Conservation (phyloP, 2,329 filamentous ascomycete species). For the Amesomyces nigricolor region DNA sequence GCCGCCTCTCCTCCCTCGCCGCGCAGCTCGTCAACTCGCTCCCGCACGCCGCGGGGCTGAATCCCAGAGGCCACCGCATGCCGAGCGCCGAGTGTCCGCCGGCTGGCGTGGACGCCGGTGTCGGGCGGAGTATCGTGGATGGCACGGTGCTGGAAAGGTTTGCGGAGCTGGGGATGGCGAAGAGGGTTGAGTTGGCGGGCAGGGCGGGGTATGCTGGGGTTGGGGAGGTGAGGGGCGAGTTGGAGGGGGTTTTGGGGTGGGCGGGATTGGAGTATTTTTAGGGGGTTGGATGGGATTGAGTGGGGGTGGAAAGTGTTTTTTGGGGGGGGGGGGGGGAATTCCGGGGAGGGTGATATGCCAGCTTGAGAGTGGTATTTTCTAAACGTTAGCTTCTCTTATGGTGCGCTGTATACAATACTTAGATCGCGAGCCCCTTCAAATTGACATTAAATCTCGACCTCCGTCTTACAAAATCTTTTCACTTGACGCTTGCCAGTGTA, state of each 20-base stretch:
- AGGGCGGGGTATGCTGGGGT: conserved; percentile 65
- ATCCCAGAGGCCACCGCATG: conserved; percentile 71
- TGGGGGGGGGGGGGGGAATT: too few species aligned
- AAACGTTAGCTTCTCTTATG: too few species aligned
- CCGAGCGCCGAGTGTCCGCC: conserved; percentile 37
- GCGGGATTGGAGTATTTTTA: conserved; percentile 54
- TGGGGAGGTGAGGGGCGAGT: conserved; percentile 63
- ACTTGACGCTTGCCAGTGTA: too few species aligned
- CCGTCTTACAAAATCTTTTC: too few species aligned
- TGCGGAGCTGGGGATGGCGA: conserved; percentile 67
- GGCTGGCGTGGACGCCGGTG: conserved; percentile 52
- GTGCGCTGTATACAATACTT: too few species aligned
- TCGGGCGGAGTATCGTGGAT: conserved; percentile 67
- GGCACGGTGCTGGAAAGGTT: conserved; percentile 70
- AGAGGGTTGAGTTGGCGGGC: conserved; percentile 65
- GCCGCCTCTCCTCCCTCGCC: conserved; percentile 74
- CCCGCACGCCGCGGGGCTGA: conserved; percentile 71
- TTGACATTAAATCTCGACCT: too few species aligned
- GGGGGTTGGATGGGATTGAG: neutral
- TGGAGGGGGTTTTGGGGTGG: conserved; percentile 59
- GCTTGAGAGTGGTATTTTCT: too few species aligned
- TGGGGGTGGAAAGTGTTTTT: too few species aligned
- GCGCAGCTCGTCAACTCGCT: conserved; percentile 73
- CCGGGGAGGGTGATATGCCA: too few species aligned
- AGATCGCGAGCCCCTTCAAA: too few species aligned